These are phyloP conservation scores for Trichoderma sp. DNA, from an alignment of 2,329 filamentous ascomycete species.

Conservation along the genomic window DNA sequence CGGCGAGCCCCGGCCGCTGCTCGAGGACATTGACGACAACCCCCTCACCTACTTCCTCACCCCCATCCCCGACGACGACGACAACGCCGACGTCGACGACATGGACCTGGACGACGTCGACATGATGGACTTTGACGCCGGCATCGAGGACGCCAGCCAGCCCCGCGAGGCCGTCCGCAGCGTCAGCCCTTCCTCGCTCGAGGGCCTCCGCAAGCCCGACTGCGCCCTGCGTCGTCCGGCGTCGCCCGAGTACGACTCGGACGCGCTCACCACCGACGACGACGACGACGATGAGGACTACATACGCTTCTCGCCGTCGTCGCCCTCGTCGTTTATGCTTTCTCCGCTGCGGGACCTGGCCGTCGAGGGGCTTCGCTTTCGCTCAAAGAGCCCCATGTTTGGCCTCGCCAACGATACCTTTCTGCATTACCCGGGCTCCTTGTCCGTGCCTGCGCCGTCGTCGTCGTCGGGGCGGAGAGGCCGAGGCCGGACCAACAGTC, in stretches of 20 bases:
- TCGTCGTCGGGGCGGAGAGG: conserved; percentile 2
- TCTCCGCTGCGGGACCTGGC: conserved; percentile 50
- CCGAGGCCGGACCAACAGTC: conserved; percentile 37
- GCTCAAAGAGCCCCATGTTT: conserved; percentile 40
- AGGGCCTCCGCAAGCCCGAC: conserved; percentile 50
- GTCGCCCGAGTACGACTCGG: conserved; percentile 46
- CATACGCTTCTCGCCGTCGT: conserved; percentile 50
- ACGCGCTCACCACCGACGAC: conserved; percentile 50
- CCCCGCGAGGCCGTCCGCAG: conserved; percentile 54
- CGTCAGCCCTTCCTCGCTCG: conserved; percentile 59
- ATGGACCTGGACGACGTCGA: conserved; percentile 46
- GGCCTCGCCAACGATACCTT: conserved; percentile 38
- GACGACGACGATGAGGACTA: conserved; percentile 55
- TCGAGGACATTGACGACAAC: conserved; percentile 55
- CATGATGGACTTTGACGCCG: conserved; percentile 59
- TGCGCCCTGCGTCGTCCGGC: conserved; percentile 35
- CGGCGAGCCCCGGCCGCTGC: conserved; percentile 46
- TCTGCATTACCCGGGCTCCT: conserved; percentile 33
- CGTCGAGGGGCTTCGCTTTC: conserved; percentile 41
- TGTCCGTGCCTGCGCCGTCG: conserved; percentile 18
- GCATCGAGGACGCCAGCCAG: conserved; percentile 55
- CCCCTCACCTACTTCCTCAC: conserved; percentile 61
- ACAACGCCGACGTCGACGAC: conserved; percentile 48
- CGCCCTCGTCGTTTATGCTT: conserved; percentile 41
- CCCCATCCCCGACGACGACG: conserved; percentile 50